A percentile compares a stretch with the other conserved stretches of the same genome.
These are phyloP conservation scores for Volvariella volvacea DNA, from an alignment of 1,284 basidiomycete genomes.

Conservation along the genomic window DNA sequence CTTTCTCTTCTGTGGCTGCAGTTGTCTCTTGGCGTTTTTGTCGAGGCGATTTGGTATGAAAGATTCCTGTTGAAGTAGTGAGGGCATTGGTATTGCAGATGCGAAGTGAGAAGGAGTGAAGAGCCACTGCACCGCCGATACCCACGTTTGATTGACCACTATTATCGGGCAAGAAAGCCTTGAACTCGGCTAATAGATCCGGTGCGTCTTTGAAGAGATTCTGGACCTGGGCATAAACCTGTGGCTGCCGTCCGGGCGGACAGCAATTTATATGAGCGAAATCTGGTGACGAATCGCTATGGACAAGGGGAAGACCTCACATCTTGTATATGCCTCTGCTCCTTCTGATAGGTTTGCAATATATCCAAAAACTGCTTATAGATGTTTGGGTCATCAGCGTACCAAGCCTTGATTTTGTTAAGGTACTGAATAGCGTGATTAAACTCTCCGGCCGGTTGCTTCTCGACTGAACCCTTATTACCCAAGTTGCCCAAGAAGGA, in stretches of 20 bases:
- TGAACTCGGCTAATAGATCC: constrained; percentile 93
- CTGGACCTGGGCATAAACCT: constrained; percentile 93
- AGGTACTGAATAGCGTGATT: constrained; percentile 98
- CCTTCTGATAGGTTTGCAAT: constrained; percentile 95
- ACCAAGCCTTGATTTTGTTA: constrained; percentile 98
- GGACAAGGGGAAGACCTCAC: constrained; percentile 40
- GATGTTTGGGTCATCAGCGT: constrained; percentile 85
- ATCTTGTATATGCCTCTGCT: constrained; percentile 83
- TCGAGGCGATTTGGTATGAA: constrained; percentile 31
- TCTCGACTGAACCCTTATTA: constrained; percentile 34
- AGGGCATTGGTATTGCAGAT: constrained; percentile 20
- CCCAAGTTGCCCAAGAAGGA: constrained; percentile 53
- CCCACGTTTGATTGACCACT: constrained; percentile 28
- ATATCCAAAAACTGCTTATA: constrained; percentile 99
- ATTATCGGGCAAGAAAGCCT: constrained; percentile 85
- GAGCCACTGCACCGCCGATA: constrained; percentile 31
- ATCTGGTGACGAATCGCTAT: neutral
- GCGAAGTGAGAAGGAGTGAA: constrained; percentile 32
- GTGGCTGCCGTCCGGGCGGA: constrained; percentile 30
- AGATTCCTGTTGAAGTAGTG: constrained; percentile 32
- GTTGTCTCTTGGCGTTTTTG: constrained; percentile 35
- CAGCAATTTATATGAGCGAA: constrained; percentile 1
- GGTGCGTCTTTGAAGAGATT: constrained; percentile 89
- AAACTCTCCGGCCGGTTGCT: constrained; percentile 68
- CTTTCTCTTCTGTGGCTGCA: constrained; percentile 37